These are phyloP conservation scores for Argentina anserina DNA, from an alignment of 306 rosid species.

Conservation along the genomic window DNA sequence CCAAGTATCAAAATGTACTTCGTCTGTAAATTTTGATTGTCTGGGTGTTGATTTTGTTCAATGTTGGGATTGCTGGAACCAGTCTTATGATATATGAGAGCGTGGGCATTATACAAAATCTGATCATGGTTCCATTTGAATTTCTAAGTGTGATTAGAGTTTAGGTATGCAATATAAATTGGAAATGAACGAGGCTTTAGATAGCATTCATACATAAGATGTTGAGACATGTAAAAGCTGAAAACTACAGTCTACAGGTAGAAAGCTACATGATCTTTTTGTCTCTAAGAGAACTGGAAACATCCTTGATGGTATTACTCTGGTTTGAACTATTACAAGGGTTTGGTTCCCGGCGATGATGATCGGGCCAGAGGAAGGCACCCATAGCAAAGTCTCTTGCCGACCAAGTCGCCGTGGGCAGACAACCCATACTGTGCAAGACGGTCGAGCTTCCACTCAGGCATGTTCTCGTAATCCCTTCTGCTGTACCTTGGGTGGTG, in stretches of 20 bases:
- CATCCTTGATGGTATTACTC: neutral
- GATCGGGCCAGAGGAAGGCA: conserved; percentile 70
- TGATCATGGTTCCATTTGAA: no score
- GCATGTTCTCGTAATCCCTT: conserved; percentile 69
- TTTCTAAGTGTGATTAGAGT: neutral
- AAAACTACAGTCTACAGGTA: neutral
- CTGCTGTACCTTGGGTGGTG: conserved; percentile 71
- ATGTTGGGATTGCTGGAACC: no score
- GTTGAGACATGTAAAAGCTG: neutral
- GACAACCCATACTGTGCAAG: conserved; percentile 72
- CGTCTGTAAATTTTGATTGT: neutral
- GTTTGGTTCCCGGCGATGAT: conserved; percentile 2
- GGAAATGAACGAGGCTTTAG: neutral
- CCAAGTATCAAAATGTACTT: neutral
- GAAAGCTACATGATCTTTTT: conserved; percentile 15
- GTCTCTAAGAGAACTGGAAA: neutral
- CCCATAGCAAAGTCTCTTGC: conserved; percentile 71
- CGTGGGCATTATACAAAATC: neutral
- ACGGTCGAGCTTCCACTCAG: conserved; percentile 67
- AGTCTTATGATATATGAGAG: no score
- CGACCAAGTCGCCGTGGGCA: conserved; percentile 52
- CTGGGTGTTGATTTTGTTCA: no score
- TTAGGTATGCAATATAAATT: neutral
- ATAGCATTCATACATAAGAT: neutral
- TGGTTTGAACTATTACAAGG: no score